A percentile compares a stretch with the other conserved stretches of the same genome.
These are phyloP conservation scores for Cardiosporidium cionae DNA, from an alignment of 169 alveolate species.

Conservation along the genomic window DNA sequence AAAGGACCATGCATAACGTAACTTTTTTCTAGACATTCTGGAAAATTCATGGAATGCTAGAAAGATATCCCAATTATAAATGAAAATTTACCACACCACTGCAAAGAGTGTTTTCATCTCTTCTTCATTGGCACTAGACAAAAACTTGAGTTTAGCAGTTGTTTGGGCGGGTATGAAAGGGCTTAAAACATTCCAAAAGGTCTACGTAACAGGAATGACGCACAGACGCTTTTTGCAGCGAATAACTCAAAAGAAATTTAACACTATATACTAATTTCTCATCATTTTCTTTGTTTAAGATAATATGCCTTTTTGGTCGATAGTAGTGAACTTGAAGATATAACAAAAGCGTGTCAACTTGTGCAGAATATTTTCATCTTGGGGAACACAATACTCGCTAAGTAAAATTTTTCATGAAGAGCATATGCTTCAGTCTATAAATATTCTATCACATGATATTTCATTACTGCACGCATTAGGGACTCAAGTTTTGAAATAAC, in stretches of 20 bases:
- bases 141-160: neutral
- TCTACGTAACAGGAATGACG: too few relatives aligned
- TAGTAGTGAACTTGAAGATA: too few relatives aligned
- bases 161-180: conserved; percentile 23
- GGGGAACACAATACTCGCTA: neutral
- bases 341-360: too few relatives aligned
- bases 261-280: neutral
- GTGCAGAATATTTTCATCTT: neutral
- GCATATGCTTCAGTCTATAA: neutral
- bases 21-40: too few relatives aligned
- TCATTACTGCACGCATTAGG: neutral
- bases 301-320: neutral
- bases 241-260: neutral
- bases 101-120: conserved; percentile 4
- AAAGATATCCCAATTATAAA: too few relatives aligned
- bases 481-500: neutral
- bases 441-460: neutral
- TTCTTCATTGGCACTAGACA: conserved; percentile 1
- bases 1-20: too few relatives aligned
- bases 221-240: too few relatives aligned
- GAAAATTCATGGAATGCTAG: too few relatives aligned
- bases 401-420: too few relatives aligned
- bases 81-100: neutral
- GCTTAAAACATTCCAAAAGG: conserved; percentile 17
- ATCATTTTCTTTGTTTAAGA: neutral